Conservation (phyloP, 208 protist genomes). For the Strigomonas culicis region DNA sequence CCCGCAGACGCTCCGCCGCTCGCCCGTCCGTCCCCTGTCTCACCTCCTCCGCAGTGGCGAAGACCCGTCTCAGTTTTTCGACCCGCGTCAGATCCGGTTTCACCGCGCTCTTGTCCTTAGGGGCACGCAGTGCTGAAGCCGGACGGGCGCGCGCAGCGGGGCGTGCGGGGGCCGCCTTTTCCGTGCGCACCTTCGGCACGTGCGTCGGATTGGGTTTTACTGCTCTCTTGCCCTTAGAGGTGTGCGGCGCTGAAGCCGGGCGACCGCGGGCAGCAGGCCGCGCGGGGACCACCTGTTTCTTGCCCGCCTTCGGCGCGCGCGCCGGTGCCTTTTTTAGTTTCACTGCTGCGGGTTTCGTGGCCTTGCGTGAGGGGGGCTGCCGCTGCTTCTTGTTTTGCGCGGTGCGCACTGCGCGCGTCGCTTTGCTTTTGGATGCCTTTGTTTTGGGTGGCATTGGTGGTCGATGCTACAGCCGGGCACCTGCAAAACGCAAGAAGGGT, state of each 20-base stretch:
- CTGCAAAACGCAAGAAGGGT: not conserved
- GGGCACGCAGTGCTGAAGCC: no score
- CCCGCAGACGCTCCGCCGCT: not conserved
- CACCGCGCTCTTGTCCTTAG: no score
- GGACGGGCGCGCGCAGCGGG: constrained; percentile 4
- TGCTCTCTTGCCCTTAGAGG: no score
- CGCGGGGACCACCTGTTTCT: not conserved
- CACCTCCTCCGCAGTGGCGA: not conserved
- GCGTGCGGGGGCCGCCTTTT: not conserved
- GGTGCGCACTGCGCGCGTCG: not conserved
- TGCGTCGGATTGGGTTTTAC: no score
- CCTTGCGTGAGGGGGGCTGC: not conserved
- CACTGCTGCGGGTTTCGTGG: not conserved
- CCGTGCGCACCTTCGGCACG: not conserved
- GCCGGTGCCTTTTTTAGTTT: not conserved
- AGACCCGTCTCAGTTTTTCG: constrained; percentile 16
- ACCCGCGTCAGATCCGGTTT: constrained; percentile 29
- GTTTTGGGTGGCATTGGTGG: not conserved
- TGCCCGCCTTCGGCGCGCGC: not conserved
- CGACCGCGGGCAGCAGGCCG: no score
- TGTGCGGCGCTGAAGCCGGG: no score
- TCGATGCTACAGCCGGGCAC: not conserved
- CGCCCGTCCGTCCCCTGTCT: not conserved
- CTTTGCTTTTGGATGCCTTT: not conserved
- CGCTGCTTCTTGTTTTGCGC: not conserved